A percentile compares a stretch with the other conserved stretches of the same genome.
These are phyloP conservation scores for Ostreobium quekettii DNA, from an alignment of 139 green algal genomes.

Conservation along the genomic window DNA sequence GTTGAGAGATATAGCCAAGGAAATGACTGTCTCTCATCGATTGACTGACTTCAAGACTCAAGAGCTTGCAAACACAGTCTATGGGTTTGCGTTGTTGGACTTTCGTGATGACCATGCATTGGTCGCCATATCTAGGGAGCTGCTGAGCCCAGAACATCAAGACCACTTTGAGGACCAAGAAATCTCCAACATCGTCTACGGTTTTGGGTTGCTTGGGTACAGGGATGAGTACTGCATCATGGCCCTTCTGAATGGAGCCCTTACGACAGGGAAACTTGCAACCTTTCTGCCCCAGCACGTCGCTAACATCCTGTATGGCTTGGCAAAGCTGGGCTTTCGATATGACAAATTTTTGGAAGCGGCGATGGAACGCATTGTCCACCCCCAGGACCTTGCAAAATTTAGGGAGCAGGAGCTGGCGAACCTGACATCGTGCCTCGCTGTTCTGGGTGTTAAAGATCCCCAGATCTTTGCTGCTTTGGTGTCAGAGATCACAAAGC, in stretches of 20 bases:
- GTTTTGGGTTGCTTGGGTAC: slow-evolving; percentile 9
- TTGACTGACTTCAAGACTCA: slow-evolving; percentile 10
- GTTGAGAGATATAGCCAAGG: not conserved
- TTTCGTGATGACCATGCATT: not conserved
- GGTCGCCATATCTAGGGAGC: not conserved
- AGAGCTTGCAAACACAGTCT: slow-evolving; percentile 10
- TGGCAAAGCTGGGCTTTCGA: not conserved
- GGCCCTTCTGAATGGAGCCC: not conserved
- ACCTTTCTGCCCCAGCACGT: slow-evolving; percentile 4
- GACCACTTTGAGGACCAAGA: slow-evolving; percentile 10
- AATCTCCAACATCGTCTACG: slow-evolving; percentile 18
- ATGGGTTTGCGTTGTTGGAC: slow-evolving; percentile 16
- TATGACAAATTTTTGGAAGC: not conserved
- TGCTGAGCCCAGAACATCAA: not conserved
- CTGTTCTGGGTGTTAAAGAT: slow-evolving; percentile 4
- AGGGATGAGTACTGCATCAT: not conserved
- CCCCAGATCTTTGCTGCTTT: not conserved
- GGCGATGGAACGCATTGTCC: not conserved
- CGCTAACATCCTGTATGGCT: slow-evolving; percentile 17
- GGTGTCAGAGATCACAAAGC: not conserved
- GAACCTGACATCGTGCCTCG: slow-evolving; percentile 11
- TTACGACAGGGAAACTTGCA: not conserved
- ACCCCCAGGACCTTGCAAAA: not conserved
- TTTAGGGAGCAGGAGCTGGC: slow-evolving; percentile 17
- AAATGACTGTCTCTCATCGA: slow-evolving; percentile 13